These are phyloP conservation scores for Picea glauca DNA, from an alignment of 75 land plant genomes.

Conservation along the genomic window DNA sequence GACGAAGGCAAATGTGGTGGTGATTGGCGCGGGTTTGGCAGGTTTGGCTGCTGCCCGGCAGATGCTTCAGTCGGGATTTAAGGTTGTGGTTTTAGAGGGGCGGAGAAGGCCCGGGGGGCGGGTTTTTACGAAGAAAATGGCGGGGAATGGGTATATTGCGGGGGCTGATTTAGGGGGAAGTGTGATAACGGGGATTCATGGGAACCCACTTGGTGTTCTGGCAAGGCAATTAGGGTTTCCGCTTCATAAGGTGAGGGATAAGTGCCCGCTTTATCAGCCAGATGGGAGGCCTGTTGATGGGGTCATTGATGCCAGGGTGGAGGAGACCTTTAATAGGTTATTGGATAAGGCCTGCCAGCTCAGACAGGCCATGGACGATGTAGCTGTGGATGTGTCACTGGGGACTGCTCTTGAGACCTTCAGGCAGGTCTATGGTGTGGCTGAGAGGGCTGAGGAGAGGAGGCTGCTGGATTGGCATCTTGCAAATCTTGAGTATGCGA, in stretches of 20 bases:
- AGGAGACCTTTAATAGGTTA: conserved; percentile 70
- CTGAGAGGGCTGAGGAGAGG: conserved; percentile 47
- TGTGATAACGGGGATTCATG: conserved; percentile 89
- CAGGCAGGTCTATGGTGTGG: conserved; percentile 48
- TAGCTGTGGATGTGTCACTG: conserved; percentile 50
- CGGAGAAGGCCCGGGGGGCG: conserved; percentile 77
- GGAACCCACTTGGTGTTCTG: conserved; percentile 87
- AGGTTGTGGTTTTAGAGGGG: conserved; percentile 72
- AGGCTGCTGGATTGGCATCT: conserved; percentile 88
- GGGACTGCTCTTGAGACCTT: conserved; percentile 79
- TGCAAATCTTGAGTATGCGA: conserved; percentile 93
- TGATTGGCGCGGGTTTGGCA: conserved; percentile 87
- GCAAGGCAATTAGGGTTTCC: conserved; percentile 81
- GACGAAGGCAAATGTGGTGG: conserved; percentile 30
- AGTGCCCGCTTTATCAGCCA: conserved; percentile 84
- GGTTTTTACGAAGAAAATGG: conserved; percentile 70
- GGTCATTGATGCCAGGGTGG: conserved; percentile 62
- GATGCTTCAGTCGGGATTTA: conserved; percentile 64
- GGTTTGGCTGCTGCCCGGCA: conserved; percentile 85
- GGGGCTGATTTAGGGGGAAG: conserved; percentile 91
- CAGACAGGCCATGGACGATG: conserved; percentile 63
- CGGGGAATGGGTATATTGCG: conserved; percentile 40
- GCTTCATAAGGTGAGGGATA: conserved; percentile 85
- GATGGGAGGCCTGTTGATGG: conserved; percentile 56
- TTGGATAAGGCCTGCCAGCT: conserved; percentile 80